A percentile compares a stretch with the other conserved stretches of the same genome.
These are phyloP conservation scores for Xylaria palmicola DNA, from an alignment of 495 filamentous ascomycete genomes.

Conservation along the genomic window DNA sequence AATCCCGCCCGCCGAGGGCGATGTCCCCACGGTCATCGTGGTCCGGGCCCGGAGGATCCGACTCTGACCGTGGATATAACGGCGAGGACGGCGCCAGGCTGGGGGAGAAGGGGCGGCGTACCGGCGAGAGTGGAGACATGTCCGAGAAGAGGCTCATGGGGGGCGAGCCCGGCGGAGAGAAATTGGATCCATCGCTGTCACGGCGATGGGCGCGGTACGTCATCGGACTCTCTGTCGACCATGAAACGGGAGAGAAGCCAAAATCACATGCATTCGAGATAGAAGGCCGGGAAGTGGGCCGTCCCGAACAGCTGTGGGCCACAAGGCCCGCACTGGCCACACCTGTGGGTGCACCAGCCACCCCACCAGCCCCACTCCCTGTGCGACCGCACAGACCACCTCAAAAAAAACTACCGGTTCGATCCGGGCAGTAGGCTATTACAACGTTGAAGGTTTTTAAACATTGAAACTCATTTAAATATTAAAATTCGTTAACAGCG, in stretches of 20 bases:
- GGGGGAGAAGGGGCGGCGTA: conserved; percentile 30
- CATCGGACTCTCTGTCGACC: conserved; percentile 10
- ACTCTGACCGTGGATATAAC: conserved; percentile 18
- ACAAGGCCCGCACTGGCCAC: too few relatives aligned
- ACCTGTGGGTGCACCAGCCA: too few relatives aligned
- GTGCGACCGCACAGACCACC: too few relatives aligned
- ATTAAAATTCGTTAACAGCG: too few relatives aligned
- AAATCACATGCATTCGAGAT: conserved; percentile 7
- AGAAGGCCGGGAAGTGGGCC: not conserved
- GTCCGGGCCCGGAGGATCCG: conserved; percentile 7
- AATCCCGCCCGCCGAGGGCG: conserved; percentile 46
- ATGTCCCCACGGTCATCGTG: conserved; percentile 19
- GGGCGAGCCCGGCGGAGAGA: conserved; percentile 25
- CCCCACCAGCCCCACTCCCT: too few relatives aligned
- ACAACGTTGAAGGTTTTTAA: too few relatives aligned
- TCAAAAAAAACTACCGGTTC: too few relatives aligned
- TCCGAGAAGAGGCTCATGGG: conserved; percentile 33
- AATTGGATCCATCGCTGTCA: conserved; percentile 17
- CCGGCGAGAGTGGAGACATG: conserved; percentile 36
- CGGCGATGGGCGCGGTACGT: not conserved
- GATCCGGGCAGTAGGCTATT: too few relatives aligned
- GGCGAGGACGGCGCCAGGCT: conserved; percentile 21
- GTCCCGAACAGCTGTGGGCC: too few relatives aligned
- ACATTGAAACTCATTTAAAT: too few relatives aligned
- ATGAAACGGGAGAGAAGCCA: not conserved